phyloP scores from a whole-genome alignment of 345 rosid species.

The Excoecaria agallocha region DNA sequence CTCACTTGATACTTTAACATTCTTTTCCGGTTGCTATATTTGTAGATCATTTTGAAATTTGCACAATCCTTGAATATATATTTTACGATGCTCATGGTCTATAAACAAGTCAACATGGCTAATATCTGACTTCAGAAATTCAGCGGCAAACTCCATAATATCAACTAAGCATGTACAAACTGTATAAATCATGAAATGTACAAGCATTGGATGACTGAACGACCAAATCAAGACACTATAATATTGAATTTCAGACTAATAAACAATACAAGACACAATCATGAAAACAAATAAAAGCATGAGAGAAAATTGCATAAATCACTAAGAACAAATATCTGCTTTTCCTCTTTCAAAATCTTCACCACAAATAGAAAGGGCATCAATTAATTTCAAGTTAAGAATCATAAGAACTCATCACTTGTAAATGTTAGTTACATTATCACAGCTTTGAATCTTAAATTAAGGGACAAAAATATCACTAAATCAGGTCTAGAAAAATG shows the following conservation, averaged over 20 bases:
- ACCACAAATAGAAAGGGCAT: background rate
- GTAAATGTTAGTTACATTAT: background rate
- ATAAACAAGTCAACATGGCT: background rate
- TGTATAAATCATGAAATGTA: no score
- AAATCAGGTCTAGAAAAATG: background rate
- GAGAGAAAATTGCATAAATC: background rate
- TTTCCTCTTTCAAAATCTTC: no score
- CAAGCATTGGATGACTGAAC: background rate
- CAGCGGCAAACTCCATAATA: background rate
- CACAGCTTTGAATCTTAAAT: slow-evolving; percentile 1
- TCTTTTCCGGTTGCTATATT: background rate
- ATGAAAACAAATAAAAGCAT: background rate
- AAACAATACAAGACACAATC: background rate
- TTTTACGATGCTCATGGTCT: background rate
- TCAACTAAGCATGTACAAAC: background rate
- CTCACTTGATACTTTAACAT: background rate
- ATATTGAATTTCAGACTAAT: background rate
- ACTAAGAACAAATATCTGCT: background rate
- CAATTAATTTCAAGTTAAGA: background rate
- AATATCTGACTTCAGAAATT: background rate
- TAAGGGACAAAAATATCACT: background rate
- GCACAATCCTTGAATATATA: background rate
- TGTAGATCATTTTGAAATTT: background rate
- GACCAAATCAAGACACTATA: background rate
- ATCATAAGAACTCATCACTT: background rate